phyloP scores from a whole-genome alignment of 108 stramenopile species.

The Pseudonitzschia multistriata region DNA sequence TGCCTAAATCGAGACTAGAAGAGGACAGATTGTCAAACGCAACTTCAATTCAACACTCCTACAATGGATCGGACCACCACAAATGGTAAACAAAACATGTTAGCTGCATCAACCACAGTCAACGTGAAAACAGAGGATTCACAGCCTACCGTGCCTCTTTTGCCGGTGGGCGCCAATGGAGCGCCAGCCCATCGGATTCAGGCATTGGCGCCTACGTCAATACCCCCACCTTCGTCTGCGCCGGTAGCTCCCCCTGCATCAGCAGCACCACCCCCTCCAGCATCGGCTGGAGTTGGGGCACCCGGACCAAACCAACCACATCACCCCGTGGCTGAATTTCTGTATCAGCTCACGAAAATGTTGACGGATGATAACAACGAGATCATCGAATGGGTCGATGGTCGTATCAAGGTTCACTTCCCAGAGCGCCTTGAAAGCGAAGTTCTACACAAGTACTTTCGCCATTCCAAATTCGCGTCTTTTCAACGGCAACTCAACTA shows the following conservation, averaged over 20 bases:
- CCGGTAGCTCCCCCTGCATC: neutral
- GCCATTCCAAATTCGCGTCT: constrained; percentile 87
- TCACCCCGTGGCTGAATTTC: constrained; percentile 58
- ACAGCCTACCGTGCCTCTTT: neutral
- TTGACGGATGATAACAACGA: constrained; percentile 83
- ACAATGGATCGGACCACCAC: constrained; percentile 6
- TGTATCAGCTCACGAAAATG: constrained; percentile 91
- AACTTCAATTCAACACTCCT: no score
- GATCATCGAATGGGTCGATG: constrained; percentile 82
- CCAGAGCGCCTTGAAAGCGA: constrained; percentile 74
- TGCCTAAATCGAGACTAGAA: no score
- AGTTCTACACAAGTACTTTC: constrained; percentile 86
- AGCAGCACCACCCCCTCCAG: neutral
- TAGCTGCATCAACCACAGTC: neutral
- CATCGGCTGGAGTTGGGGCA: neutral
- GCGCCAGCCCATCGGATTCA: neutral
- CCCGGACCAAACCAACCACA: constrained; percentile 16
- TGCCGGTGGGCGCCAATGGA: neutral
- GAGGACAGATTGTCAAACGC: no score
- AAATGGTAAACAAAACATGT: neutral
- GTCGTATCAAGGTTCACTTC: constrained; percentile 73
- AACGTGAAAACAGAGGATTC: neutral
- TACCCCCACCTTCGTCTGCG: constrained; percentile 2
- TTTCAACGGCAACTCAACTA: constrained; percentile 91
- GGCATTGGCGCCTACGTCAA: neutral